Base-by-base conservation (phyloP, 2,329 filamentous ascomycete genomes). In the Mycocentrospora acerina region DNA sequence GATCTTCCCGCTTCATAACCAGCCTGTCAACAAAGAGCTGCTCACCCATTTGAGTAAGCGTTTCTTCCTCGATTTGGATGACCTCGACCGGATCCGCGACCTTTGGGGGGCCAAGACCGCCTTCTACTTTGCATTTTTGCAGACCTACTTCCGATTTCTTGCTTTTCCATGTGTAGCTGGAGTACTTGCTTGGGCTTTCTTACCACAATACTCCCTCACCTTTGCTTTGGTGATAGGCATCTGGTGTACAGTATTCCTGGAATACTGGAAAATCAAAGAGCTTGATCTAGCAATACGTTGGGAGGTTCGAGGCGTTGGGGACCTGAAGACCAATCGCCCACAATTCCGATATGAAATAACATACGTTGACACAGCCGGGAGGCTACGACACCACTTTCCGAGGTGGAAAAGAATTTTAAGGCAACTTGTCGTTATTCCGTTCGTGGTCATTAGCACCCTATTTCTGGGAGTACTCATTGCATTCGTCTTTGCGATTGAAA, bases 1-100 rank as follows among this genome's bases (percentile, higher is more conserved):
- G 17, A 72, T 93, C 16, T 94, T 94, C 55, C 85, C 88, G 1
- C 75, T 94, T 6, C 89, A 94, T 54, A 83, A 94, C 59, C 80
- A 83, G 56, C 68, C 70, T 10, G 87, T 88, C 69, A 94, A 93
- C 67, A 82, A 82, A 43, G 71, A 76, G 17, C 87, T 89, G 79
- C 79, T 95, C 48, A 82, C 84, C 60, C 77, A 83, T 48, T 86
- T 88, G 78, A 84, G 84, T 57, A 81, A 77, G 33, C 86, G 86
- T 64, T 85, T 85, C 44, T 75, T 83, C 29, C 71, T 90, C 16
- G 80, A 81, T 37, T 70, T 81, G 24, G 66, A 76, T 33, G 80
- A 89, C 55, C 71, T 94, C n/a, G 81, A 86, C 58, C 77, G 80
- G 31, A 89, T 95, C 46, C 80, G 86, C 17, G 77, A 89, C 60